Evolutionary conservation across 2,329 filamentous ascomycete genomes (phyloP), one percentile per base, ranked within the genome.

Genomic region (Talaromyces amestolkiae): DNA sequence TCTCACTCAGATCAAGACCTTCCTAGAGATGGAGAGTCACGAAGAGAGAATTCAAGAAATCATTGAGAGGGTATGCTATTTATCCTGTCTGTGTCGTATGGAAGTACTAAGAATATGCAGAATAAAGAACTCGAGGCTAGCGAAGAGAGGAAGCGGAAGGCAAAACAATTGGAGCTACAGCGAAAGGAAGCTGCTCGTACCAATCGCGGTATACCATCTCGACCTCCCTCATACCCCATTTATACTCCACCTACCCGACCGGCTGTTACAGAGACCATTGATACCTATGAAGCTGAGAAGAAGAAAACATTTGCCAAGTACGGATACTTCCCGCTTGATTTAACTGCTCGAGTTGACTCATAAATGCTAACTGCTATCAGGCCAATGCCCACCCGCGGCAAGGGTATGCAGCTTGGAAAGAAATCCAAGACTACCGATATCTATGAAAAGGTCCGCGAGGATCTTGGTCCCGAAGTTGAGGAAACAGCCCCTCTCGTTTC

Each of bases 11-110:
- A 99, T 99, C 84, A 97, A 96, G 86, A 97, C 95, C 2, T 99
- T 99, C 84, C 80, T 99, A 71, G 96, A 98, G 76, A 99, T 99
- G 95, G 95, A 99, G 80, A 95, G 91, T 79, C 95, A 99, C 75
- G 96, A 99, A 81, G 95, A 99, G 85, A 89, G 95, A 76, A 98
- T 99, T 72, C 95, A 99, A 79, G 95, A 97, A 77, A 99, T 97
- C 69, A 97, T 97, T 75, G 92, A 93, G 68, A 86, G 92, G 77
- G 91, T 94, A 87, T 68, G 84, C 27, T 41, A 35, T 73, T n/a
- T 31, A 1, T 11, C 19, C 15, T 43, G 22, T 45, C 22, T 31
- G 3, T 9, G 9, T 45, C 31, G 39, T 59, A 15, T 13, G 10
- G 15, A 27, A 39, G 13, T n/a, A 19, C 56, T 59, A 59, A 59